Base-by-base conservation (phyloP, 1,284 basidiomycete species). In the Marasmius oreades region DNA sequence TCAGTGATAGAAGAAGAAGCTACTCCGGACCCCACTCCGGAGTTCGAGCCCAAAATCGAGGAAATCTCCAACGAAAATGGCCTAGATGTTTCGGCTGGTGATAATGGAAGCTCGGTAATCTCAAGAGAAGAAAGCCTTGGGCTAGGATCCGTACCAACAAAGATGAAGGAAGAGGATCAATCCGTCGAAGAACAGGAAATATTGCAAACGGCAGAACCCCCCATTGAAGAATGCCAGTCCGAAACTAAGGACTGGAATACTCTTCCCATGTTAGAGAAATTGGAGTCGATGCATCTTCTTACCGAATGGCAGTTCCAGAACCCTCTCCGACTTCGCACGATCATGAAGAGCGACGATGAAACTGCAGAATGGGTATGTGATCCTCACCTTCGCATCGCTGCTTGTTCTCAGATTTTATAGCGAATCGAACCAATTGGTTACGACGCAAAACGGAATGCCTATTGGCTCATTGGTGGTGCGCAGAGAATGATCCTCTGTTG, bases 391-490 rank as follows among this genome's bases (percentile, higher is more conserved):
- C 5, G 51, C 39, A 34, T 51, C 24, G 24, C 51, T 26, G 55
- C 1, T 14, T 22, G 23, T 31, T 47, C 43, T 46, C 34, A 31
- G 4, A 28, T 31, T 48, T 18, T 10, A 43, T 64, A 93, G 91
- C 85, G 92, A 28, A 85, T 92, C 55, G 90, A 93, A 65, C 93
- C 93, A 1, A 85, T 94, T 62, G 93, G 94, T 7, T 92, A 89
- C 66, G 93, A 96, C 66, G 77, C 81, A 18, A 85, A 88, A 64
- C 78, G 77, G 22, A 94, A 93, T 69, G 86, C 89, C 0, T 96
- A 95, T 69, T 95, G 92, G 92, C 74, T 93, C 20, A 91, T 95
- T 63, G 92, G 93, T 26, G 77, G 88, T 88, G 69, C 46, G 77
- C 62, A 44, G 56, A 47, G 55, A 22, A 54, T 65, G n/a, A 34